These are phyloP conservation scores for Fibroporia radiculosa DNA, from an alignment of 768 basidiomycete species.

Conservation along the genomic window DNA sequence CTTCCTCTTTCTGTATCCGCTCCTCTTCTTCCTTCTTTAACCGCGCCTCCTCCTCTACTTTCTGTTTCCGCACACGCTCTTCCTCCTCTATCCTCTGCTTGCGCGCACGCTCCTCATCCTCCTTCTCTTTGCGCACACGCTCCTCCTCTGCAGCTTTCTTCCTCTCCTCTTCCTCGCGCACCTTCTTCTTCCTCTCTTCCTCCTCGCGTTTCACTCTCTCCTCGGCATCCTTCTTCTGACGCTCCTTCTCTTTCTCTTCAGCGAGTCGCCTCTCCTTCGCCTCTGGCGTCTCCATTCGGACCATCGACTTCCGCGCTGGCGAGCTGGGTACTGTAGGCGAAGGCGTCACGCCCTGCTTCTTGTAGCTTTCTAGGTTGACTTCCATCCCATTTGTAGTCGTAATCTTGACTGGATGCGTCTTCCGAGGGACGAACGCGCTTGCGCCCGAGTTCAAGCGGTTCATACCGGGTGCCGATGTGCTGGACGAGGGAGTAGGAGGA, in stretches of 20 bases:
- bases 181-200: constrained; percentile 19
- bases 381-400: constrained; percentile 62
- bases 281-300: constrained; percentile 62
- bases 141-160: constrained; percentile 27
- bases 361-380: constrained; percentile 49
- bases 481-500: constrained; percentile 57
- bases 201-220: constrained; percentile 14
- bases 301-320: constrained; percentile 26
- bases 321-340: constrained; percentile 31
- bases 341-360: constrained; percentile 36
- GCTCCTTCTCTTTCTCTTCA: constrained; percentile 29
- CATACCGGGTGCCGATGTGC: constrained; percentile 30
- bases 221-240: constrained; percentile 28
- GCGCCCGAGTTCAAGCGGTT: constrained; percentile 53
- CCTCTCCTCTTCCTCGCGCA: constrained; percentile 47
- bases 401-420: constrained; percentile 32
- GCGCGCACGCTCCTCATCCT: constrained; percentile 32
- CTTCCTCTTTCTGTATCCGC: constrained; percentile 23
- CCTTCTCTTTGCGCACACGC: constrained; percentile 27
- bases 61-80: constrained; percentile 34
- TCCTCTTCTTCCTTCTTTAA: constrained; percentile 27
- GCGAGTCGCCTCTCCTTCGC: constrained; percentile 43
- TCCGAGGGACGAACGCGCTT: constrained; percentile 54
- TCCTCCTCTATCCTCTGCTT: constrained; percentile 36
- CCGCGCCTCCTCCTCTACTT: constrained; percentile 33